Evolutionary conservation across 768 basidiomycete genomes (phyloP).

Genomic region (Amylocystis lapponica): DNA sequence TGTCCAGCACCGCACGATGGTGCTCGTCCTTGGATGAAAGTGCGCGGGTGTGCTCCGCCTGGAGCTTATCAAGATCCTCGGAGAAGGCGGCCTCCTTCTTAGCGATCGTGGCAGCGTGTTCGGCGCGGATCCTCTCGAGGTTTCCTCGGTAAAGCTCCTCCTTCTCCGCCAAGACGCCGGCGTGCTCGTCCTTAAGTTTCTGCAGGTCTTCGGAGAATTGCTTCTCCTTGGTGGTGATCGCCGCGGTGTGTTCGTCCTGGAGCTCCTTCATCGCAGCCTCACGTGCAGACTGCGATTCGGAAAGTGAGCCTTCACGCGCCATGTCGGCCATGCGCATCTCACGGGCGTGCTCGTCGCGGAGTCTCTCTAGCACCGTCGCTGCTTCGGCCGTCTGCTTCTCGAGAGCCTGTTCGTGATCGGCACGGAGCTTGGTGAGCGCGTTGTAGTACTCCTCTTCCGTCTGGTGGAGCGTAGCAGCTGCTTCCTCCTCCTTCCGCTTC

Average conservation of each 20-base stretch:
- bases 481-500: constrained; percentile 57
- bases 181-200: constrained; percentile 59
- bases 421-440: constrained; percentile 68
- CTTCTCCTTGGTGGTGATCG: constrained; percentile 60
- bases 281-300: constrained; percentile 68
- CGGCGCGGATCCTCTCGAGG: constrained; percentile 54
- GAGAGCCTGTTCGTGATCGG: constrained; percentile 62
- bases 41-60: constrained; percentile 52
- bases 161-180: constrained; percentile 43
- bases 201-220: constrained; percentile 62
- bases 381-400: constrained; percentile 56
- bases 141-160: constrained; percentile 55
- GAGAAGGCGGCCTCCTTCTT: constrained; percentile 60
- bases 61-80: constrained; percentile 53
- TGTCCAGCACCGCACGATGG: constrained; percentile 48
- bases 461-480: constrained; percentile 50
- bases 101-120: constrained; percentile 51
- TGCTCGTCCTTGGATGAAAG: constrained; percentile 55
- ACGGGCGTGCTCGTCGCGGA: constrained; percentile 72
- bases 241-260: constrained; percentile 67
- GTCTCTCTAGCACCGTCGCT: constrained; percentile 56
- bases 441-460: constrained; percentile 84
- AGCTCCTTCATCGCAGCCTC: constrained; percentile 55
- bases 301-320: constrained; percentile 64
- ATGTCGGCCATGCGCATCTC: constrained; percentile 73